Evolutionary conservation across 2,329 filamentous ascomycete species (phyloP).

Genomic region (Cercospora janseana): DNA sequence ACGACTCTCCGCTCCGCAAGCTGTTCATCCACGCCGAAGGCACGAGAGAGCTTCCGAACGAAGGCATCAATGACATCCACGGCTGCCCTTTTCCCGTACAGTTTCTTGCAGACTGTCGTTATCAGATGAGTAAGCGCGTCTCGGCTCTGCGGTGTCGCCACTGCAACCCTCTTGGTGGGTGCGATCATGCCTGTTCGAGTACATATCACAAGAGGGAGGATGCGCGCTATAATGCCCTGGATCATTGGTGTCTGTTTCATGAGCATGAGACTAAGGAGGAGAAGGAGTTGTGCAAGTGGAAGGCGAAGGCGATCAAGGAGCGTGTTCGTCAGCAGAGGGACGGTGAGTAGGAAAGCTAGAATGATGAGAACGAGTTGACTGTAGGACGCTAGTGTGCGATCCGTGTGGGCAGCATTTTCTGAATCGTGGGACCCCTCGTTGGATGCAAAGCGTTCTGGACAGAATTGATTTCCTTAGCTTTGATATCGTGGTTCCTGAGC

Average conservation of each 20-base stretch:
- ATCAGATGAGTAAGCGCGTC: not conserved
- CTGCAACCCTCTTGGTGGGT: not conserved
- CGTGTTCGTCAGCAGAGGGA: not conserved
- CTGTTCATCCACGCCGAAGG: not conserved
- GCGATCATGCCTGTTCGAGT: not conserved
- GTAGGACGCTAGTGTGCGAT: not conserved
- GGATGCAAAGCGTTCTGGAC: too few relatives aligned
- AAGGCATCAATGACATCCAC: not conserved
- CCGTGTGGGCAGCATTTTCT: too few relatives aligned
- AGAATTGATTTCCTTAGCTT: too few relatives aligned
- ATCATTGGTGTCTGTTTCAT: not conserved
- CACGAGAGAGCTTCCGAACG: not conserved
- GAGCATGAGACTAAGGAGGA: conserved; percentile 4
- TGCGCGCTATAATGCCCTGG: not conserved
- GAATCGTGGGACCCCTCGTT: too few relatives aligned
- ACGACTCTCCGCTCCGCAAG: not conserved
- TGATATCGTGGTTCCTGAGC: conserved; percentile 19
- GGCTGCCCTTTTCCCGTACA: not conserved
- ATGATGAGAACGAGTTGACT: not conserved
- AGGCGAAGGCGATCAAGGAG: not conserved
- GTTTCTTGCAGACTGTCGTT: not conserved
- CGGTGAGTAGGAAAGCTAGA: not conserved
- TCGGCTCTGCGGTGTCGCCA: not conserved
- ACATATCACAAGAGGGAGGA: not conserved
- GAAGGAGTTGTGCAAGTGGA: conserved; percentile 8